Conservation (phyloP, 352 stramenopile species). For the Salisapilia sapeloensis region DNA sequence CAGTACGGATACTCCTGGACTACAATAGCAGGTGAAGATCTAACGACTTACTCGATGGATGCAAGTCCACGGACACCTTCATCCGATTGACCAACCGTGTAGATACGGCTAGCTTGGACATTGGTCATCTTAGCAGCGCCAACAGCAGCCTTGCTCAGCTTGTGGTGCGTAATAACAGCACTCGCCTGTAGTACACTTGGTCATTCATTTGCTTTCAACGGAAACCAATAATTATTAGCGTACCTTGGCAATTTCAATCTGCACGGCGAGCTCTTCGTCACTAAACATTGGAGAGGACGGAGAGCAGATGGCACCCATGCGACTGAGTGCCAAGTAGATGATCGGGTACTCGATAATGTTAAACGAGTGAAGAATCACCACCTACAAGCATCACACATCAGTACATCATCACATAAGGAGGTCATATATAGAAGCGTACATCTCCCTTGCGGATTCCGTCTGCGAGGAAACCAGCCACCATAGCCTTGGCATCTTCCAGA, state of each 20-base stretch:
- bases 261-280: constrained; percentile 12
- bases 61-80: background rate
- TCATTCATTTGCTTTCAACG: constrained; percentile 1
- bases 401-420: background rate
- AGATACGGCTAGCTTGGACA: background rate
- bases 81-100: background rate
- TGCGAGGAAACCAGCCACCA: constrained; percentile 16
- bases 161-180: constrained; percentile 3
- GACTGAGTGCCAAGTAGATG: constrained; percentile 19
- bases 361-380: constrained; percentile 25
- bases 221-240: background rate
- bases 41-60: constrained; percentile 2
- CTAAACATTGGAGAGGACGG: constrained; percentile 18
- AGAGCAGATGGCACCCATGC: constrained; percentile 18
- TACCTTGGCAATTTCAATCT: constrained; percentile 14
- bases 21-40: too few species aligned
- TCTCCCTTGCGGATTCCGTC: constrained; percentile 20
- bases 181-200: constrained; percentile 1
- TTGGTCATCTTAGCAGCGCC: background rate
- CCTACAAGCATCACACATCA: constrained; percentile 6
- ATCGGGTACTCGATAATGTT: constrained; percentile 39
- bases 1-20: too few species aligned
- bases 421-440: constrained; percentile 7
- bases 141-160: constrained; percentile 2
- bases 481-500: constrained; percentile 5